Base-by-base conservation (phyloP, 768 basidiomycete genomes). In the Leucogyrophana mollusca region DNA sequence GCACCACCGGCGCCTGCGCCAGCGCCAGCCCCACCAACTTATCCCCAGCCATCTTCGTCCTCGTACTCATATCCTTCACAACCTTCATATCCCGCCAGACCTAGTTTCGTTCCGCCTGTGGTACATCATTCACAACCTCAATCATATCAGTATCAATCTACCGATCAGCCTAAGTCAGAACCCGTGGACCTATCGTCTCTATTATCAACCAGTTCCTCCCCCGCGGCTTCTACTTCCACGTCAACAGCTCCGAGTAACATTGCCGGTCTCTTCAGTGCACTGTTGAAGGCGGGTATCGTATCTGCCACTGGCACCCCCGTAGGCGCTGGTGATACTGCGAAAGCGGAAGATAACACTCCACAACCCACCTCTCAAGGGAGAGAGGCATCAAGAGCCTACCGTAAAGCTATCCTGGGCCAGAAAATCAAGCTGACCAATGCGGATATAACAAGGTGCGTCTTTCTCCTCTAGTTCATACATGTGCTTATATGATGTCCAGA, bases 261-360 rank as follows among this genome's bases (percentile, higher is more conserved):
- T 47, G 61, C 78, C 24, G 77, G 74, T 58, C 70, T 90, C 27
- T 76, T 83, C 49, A 81, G 79, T 34, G 81, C 83, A 3, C 74
- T 93, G 20, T 60, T 90, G 43, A 89, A 85, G 65, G 85, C 90
- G n/a, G 90, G 90, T 46, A 77, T 90, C 8, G 80, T 90, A 18
- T 73, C 82, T 20, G 69, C 74, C 33, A 74, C 70, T 35, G 72
- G 69, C 30, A 79, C 81, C 16, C 76, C 83, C 5, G 59, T 67
- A 21, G 77, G 77, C 27, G 73, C 78, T 18, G 74, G 76, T 45
- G 62, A 71, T 9, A 68, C 72, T 1, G 60, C 62, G 9, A 66
- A 72, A 21, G 16, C 35, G 7, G 35, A 37, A 37, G 35, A n/a
- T 21, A 56, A 30, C 23, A 40, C 53, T 24, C 30, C 54, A 53